Evolutionary conservation across 129 eudicot species (phyloP).

Genomic region (Lactuca saligna): DNA sequence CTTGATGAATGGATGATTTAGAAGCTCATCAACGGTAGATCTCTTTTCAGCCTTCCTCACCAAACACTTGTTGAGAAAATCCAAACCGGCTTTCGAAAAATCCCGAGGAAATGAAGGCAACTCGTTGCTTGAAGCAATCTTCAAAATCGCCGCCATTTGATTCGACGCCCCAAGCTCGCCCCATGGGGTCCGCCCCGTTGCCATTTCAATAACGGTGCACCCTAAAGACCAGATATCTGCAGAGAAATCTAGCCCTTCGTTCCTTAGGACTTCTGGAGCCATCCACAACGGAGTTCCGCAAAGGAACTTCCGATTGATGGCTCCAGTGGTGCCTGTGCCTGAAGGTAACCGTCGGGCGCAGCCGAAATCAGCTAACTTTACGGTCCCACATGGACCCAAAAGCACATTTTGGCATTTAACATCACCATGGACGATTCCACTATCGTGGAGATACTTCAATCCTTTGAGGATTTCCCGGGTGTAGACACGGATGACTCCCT

Average conservation of each 20-base stretch:
- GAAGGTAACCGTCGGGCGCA: conserved; percentile 39
- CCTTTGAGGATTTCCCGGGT: conserved; percentile 58
- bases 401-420: conserved; percentile 70
- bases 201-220: conserved; percentile 78
- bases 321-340: not conserved
- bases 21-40: conserved; percentile 43
- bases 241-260: conserved; percentile 47
- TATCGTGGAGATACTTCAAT: conserved; percentile 48
- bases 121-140: conserved; percentile 48
- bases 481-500: conserved; percentile 52
- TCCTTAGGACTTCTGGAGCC: conserved; percentile 74
- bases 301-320: conserved; percentile 1
- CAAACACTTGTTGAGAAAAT: conserved; percentile 62
- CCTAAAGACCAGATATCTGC: conserved; percentile 90
- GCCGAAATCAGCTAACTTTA: conserved; percentile 74
- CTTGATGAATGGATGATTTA: conserved; percentile 57
- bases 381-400: conserved; percentile 41
- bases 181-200: conserved; percentile 66
- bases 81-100: conserved; percentile 51
- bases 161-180: conserved; percentile 32
- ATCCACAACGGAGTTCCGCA: conserved; percentile 86
- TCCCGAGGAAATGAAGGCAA: conserved; percentile 46
- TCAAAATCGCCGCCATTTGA: conserved; percentile 49
- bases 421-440: conserved; percentile 62
- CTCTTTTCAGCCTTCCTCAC: conserved; percentile 48